Evolutionary conservation across 495 filamentous ascomycete species (phyloP), one percentile per base, ranked within the genome.

Genomic region (Aspergillus cavernicola): DNA sequence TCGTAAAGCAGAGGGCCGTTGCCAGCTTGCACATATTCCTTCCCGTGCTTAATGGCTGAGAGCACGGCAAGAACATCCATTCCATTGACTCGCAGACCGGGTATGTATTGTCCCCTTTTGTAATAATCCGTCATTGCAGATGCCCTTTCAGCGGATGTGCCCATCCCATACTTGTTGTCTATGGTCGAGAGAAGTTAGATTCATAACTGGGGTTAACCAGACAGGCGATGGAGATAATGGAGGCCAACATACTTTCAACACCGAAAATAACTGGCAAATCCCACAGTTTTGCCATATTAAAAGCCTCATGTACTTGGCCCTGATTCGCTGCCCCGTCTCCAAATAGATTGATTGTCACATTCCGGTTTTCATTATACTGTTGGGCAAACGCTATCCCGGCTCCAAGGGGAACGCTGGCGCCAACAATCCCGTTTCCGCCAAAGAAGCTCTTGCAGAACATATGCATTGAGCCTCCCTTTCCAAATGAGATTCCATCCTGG

Each of bases 131-230:
- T 49, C 28, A 46, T 46, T 33, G 43, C 43, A 11, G 43, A 46
- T n/a, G 43, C 15, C 8, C 43, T 16, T 12, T 46, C 28, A 22
- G 18, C 43, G 11, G 43, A 46, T 12, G 92, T 96, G 64, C 92
- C 92, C 92, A 96, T 96, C 62, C 91, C 92, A 68, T 96, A 96
- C 72, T 95, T 95, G 81, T 96, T 96, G 76, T 96, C 90, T 96
- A 40, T 11, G 33, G 16, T 18, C 13, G 16, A 36, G 26, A 9
- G 5, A 22, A 35, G 11, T 42, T 32, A 33, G 23, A 22, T 23
- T 16, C 20, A 38, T 19, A 15, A 13, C 33, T 2, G 10, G 11
- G 1, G 4, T 6, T 33, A 5, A n/a, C 8, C 24, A 39, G 3
- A n/a, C n/a, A n/a, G n/a, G n/a, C n/a, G 4, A 39, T 10, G 4